Percentiles rank a stretch among this genome's conserved stretches.
Evolutionary conservation across 805 yeast species (phyloP).

Genomic region (Lipomyces spencermartinsiae): DNA sequence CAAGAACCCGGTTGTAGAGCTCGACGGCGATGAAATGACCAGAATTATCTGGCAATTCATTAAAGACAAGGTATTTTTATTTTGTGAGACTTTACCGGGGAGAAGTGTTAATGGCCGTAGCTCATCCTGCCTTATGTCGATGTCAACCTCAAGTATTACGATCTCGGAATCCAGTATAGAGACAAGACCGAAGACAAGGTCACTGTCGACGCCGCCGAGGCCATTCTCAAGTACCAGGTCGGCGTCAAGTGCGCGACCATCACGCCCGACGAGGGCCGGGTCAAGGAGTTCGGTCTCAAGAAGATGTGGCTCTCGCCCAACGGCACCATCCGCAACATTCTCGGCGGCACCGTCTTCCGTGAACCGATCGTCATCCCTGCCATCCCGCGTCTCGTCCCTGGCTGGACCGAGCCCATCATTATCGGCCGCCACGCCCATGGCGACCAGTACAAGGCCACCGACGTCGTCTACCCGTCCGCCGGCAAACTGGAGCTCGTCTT

Average conservation of each 20-base stretch:
- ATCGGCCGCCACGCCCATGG: conserved; percentile 98
- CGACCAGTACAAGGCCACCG: conserved; percentile 95
- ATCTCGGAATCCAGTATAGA: conserved; percentile 83
- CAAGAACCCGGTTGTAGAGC: conserved; percentile 87
- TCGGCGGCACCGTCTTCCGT: conserved; percentile 96
- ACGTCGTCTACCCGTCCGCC: conserved; percentile 75
- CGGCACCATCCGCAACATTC: conserved; percentile 93
- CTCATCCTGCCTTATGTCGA: conserved; percentile 85
- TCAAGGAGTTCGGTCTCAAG: conserved; percentile 85
- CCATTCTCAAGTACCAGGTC: conserved; percentile 85
- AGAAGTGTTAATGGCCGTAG: conserved; percentile 22
- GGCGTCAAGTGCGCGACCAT: conserved; percentile 98
- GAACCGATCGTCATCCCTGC: conserved; percentile 92
- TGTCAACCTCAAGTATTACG: conserved; percentile 89
- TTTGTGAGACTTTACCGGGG: background rate
- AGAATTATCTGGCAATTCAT: conserved; percentile 93
- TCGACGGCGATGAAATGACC: conserved; percentile 99
- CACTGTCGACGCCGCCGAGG: conserved; percentile 87
- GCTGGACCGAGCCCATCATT: conserved; percentile 94
- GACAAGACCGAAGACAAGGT: conserved; percentile 89
- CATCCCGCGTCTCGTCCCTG: conserved; percentile 86
- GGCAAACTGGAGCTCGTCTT: conserved; percentile 81
- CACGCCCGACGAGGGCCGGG: conserved; percentile 97
- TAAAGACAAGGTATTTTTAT: conserved; percentile 60
- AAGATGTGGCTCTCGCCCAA: conserved; percentile 98